phyloP scores from a whole-genome alignment of 441 rosid species.

The Pelargonium myrrhifolium region DNA sequence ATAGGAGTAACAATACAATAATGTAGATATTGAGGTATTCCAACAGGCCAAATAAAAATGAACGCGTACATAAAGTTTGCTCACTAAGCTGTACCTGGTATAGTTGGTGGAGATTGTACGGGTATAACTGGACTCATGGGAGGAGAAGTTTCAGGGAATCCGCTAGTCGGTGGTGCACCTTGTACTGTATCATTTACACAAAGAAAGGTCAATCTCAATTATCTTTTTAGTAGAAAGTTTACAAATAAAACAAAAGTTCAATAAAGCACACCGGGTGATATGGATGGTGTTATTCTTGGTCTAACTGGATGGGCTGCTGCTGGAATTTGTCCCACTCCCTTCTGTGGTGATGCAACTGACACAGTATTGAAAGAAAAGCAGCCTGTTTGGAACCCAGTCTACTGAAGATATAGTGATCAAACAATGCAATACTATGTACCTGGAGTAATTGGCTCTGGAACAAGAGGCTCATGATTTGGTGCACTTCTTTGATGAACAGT shows the following conservation, averaged over 20 bases:
- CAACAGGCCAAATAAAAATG: neutral
- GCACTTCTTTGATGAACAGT: conserved; percentile 28
- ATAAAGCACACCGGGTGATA: conserved; percentile 22
- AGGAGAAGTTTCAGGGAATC: conserved; percentile 32
- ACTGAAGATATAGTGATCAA: neutral
- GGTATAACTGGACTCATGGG: conserved; percentile 33
- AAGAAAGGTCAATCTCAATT: conserved; percentile 9
- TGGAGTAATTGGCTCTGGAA: conserved; percentile 25
- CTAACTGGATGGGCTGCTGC: conserved; percentile 21
- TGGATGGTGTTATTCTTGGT: conserved; percentile 19
- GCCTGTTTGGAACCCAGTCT: conserved; percentile 4
- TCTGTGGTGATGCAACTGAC: conserved; percentile 32
- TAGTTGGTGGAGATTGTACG: conserved; percentile 34
- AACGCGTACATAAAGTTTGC: neutral
- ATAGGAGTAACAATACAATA: no score
- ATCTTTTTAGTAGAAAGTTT: conserved; percentile 7
- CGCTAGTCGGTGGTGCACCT: conserved; percentile 29
- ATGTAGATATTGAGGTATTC: neutral
- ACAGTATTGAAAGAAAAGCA: conserved; percentile 12
- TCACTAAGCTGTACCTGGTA: conserved; percentile 37
- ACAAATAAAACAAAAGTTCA: conserved; percentile 8
- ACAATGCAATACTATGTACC: conserved; percentile 21
- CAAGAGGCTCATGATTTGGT: conserved; percentile 21
- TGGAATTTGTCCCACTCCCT: conserved; percentile 20
- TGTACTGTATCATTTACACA: conserved; percentile 22